Evolutionary conservation across 148 eudicot species (phyloP), one percentile per base, ranked within the genome.

Genomic region (Selenicereus undatus): DNA sequence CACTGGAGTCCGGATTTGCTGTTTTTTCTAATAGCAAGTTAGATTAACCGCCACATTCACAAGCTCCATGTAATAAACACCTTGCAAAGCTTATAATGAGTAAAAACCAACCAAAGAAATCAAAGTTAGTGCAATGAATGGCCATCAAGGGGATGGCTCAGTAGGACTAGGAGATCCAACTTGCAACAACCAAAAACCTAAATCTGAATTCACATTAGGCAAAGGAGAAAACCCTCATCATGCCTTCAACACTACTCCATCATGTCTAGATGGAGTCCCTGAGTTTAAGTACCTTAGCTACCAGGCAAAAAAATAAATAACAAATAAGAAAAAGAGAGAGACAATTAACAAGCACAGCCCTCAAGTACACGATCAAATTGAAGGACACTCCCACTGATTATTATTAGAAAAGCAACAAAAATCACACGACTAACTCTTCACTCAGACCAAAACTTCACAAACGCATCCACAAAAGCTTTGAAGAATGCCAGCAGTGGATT

Each of bases 361-460:
- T 24, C 68, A 60, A 60, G 66, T 64, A 64, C 29, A 64, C 29
- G 0, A 22, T 24, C 27, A 64, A n/a, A 22, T 64, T 9, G 27
- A 64, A 64, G n/a, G 2, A 64, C n/a, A n/a, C 26, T 17, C 6
- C 62, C 11, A 24, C 27, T 8, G 26, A 12, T 8, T 64, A 12
- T 8, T 64, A 64, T 10, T 64, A 8, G 62, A 17, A 64, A 64
- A 64, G 29, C 27, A 70, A 62, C 66, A 83, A 29, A 73, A 50
- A 5, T 50, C 5, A 35, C 73, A 79, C 8, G 22, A 69, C 3
- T 10, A 42, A 39, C 17, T 22, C 75, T 80, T 81, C 88, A 87
- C 36, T 86, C 87, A 27, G 90, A 86, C 93, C 89, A 91, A 75
- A 91, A 88, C 78, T 89, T 91, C 88, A 86, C 81, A 32, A 93